Evolutionary conservation across 805 yeast genomes (phyloP).

Genomic region (Ogataea zsoltii): DNA sequence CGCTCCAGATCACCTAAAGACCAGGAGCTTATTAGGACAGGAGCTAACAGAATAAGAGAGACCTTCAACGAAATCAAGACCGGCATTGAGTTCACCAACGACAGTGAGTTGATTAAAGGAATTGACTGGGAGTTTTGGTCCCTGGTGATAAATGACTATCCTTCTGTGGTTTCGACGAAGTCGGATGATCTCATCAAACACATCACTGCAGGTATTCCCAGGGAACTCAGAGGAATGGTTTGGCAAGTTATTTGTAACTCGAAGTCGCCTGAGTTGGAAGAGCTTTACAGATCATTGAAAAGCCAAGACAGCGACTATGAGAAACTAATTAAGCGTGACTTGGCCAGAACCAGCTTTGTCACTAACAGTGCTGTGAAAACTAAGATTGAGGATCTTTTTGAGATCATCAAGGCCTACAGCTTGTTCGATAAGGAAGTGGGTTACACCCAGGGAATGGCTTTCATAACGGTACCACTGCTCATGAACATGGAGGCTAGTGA

Average conservation of each 20-base stretch:
- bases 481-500: conserved; percentile 82
- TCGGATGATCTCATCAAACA: conserved; percentile 61
- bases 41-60: conserved; percentile 44
- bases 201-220: conserved; percentile 78
- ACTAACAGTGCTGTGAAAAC: conserved; percentile 54
- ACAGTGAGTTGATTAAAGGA: conserved; percentile 34
- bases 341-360: conserved; percentile 82
- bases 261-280: conserved; percentile 64
- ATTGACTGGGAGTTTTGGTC: conserved; percentile 92
- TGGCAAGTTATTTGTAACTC: conserved; percentile 91
- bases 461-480: conserved; percentile 80
- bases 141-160: conserved; percentile 72
- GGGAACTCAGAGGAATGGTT: conserved; percentile 80
- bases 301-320: conserved; percentile 62
- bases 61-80: conserved; percentile 49
- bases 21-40: conserved; percentile 51
- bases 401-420: conserved; percentile 81
- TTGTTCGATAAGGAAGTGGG: conserved; percentile 91
- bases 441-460: conserved; percentile 98
- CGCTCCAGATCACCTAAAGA: conserved; percentile 50
- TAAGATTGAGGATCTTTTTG: conserved; percentile 63
- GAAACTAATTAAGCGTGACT: conserved; percentile 75
- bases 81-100: conserved; percentile 43
- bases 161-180: conserved; percentile 60
- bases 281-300: conserved; percentile 51